phyloP scores from a whole-genome alignment of 805 yeast species.

The Lachancea quebecensis region DNA sequence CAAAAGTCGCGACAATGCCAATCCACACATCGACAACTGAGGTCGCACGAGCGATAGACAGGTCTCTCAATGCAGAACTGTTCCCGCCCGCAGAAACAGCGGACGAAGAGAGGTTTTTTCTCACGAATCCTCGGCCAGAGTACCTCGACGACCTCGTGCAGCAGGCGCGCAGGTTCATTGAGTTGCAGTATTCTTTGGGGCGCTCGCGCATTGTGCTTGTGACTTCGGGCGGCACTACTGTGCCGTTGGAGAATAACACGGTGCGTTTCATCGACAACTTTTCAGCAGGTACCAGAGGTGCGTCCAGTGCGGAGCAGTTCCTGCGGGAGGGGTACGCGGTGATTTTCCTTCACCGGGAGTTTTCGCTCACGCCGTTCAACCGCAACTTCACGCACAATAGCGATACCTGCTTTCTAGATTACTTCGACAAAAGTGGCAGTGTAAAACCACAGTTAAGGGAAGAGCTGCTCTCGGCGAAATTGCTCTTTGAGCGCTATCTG shows the following conservation, averaged over 20 bases:
- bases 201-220: constrained; percentile 64
- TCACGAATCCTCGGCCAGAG: constrained; percentile 61
- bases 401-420: constrained; percentile 72
- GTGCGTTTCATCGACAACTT: constrained; percentile 95
- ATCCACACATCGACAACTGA: constrained; percentile 68
- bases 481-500: constrained; percentile 29
- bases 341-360: constrained; percentile 86
- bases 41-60: constrained; percentile 67
- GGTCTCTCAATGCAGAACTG: constrained; percentile 50
- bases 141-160: constrained; percentile 58
- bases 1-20: constrained; percentile 3
- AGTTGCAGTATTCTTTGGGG: constrained; percentile 39
- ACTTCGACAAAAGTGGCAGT: constrained; percentile 54
- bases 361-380: constrained; percentile 86
- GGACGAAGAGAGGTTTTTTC: constrained; percentile 75
- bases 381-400: constrained; percentile 82
- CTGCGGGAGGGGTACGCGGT: constrained; percentile 85
- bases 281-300: constrained; percentile 97
- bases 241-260: constrained; percentile 93
- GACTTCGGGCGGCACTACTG: constrained; percentile 97
- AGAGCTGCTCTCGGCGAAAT: constrained; percentile 55
- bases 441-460: constrained; percentile 54
- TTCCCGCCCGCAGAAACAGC: constrained; percentile 65
- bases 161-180: constrained; percentile 56
- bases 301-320: constrained; percentile 89